Evolutionary conservation across 306 rosid species (phyloP).

Genomic region (Vigna reflexopilosa): DNA sequence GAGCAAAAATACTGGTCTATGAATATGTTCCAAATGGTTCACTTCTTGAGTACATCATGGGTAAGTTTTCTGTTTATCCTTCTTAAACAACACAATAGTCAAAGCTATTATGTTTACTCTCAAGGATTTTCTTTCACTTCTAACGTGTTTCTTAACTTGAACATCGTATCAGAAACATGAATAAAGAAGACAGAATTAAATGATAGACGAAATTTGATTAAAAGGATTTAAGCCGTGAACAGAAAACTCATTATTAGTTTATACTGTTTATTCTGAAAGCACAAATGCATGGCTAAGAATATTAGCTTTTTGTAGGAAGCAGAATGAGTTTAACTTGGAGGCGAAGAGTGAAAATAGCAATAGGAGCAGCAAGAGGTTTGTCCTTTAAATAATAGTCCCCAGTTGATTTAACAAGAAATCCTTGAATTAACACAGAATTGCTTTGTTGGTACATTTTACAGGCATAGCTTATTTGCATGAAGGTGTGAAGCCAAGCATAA

Average conservation of each 20-base stretch:
- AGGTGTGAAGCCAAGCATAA: slow-evolving; percentile 69
- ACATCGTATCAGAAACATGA: not conserved
- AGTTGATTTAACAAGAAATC: slow-evolving; percentile 3
- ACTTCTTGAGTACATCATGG: slow-evolving; percentile 73
- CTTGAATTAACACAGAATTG: not conserved
- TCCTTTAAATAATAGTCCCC: not conserved
- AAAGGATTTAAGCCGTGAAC: not conserved
- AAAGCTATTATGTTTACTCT: not conserved
- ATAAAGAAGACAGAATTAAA: not conserved
- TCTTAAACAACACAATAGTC: not conserved
- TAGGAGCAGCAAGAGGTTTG: slow-evolving; percentile 84
- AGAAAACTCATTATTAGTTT: not conserved
- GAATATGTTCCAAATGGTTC: slow-evolving; percentile 87
- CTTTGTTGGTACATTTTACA: slow-evolving; percentile 30
- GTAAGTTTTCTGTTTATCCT: slow-evolving; percentile 46
- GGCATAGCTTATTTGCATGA: slow-evolving; percentile 86
- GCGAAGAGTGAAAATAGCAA: slow-evolving; percentile 78
- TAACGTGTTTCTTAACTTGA: not conserved
- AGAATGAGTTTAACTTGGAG: slow-evolving; percentile 76
- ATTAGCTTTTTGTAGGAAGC: slow-evolving; percentile 50
- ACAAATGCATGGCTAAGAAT: not conserved
- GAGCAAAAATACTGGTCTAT: slow-evolving; percentile 69
- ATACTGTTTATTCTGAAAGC: not conserved
- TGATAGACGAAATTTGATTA: not conserved
- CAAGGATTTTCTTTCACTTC: not conserved